Evolutionary conservation across 1,139 yeast species (phyloP).

Genomic region (Kazachstania sp.): DNA sequence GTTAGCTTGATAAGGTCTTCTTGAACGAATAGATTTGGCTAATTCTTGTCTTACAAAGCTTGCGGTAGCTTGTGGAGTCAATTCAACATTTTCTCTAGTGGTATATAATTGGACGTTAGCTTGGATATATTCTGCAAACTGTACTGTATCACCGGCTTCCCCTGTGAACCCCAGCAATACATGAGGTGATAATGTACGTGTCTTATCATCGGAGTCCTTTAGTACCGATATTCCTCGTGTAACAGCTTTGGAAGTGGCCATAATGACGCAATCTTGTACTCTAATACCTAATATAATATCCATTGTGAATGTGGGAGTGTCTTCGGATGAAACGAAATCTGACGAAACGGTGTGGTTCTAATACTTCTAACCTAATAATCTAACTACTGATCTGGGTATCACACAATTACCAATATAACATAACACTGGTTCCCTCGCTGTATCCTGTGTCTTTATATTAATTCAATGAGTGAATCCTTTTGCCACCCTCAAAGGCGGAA

Average conservation of each 20-base stretch:
- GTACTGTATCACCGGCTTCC: constrained; percentile 96
- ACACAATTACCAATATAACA: too few species aligned
- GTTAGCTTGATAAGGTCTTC: constrained; percentile 92
- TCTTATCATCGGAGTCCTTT: constrained; percentile 82
- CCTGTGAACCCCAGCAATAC: constrained; percentile 87
- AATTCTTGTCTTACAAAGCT: constrained; percentile 81
- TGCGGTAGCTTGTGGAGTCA: constrained; percentile 78
- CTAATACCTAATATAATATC: constrained; percentile 84
- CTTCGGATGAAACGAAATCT: too few species aligned
- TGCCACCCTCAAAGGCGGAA: too few species aligned
- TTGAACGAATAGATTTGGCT: constrained; percentile 79
- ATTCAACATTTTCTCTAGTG: constrained; percentile 76
- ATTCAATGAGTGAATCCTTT: too few species aligned
- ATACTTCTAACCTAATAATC: too few species aligned
- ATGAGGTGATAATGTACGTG: constrained; percentile 66
- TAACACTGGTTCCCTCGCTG: too few species aligned
- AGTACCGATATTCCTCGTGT: constrained; percentile 89
- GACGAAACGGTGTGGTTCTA: too few species aligned
- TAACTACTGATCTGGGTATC: too few species aligned
- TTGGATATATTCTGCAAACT: constrained; percentile 87
- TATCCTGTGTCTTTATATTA: too few species aligned
- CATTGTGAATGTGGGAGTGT: constrained; percentile 43
- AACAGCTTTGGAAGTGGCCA: constrained; percentile 90
- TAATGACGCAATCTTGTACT: constrained; percentile 68
- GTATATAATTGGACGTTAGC: constrained; percentile 86